Percentiles rank a stretch among this genome's conserved stretches.
phyloP scores from a whole-genome alignment of 2,329 filamentous ascomycete species.

The Bipolaris bicolor region DNA sequence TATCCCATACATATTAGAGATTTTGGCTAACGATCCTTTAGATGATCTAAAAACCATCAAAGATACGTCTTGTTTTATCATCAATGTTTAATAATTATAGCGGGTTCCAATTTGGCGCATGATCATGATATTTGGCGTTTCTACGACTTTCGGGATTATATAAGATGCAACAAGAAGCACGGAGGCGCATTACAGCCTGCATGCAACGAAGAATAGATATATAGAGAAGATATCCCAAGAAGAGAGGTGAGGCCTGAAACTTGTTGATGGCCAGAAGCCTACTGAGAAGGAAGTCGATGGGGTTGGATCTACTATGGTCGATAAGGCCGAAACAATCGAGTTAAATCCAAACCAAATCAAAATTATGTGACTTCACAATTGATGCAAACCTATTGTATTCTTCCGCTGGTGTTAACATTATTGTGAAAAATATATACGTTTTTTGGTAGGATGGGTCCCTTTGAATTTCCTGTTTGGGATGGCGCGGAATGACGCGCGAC shows the following conservation, averaged over 20 bases:
- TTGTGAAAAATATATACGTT: not conserved
- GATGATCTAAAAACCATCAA: constrained; percentile 17
- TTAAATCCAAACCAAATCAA: not conserved
- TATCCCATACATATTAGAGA: constrained; percentile 1
- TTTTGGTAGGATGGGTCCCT: constrained; percentile 8
- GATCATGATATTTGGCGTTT: constrained; percentile 8
- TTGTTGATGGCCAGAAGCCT: not conserved
- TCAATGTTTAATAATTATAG: constrained; percentile 5
- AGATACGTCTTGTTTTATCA: not conserved
- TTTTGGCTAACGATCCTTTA: constrained; percentile 1
- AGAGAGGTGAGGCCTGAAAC: not conserved
- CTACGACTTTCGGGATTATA: not conserved
- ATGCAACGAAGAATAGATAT: constrained; percentile 5
- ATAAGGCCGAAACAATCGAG: not conserved
- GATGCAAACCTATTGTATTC: no score
- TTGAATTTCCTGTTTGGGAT: constrained; percentile 25
- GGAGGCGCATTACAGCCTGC: constrained; percentile 6
- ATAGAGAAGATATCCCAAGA: not conserved
- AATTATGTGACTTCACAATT: not conserved
- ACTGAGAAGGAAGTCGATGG: not conserved
- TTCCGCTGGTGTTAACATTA: not conserved
- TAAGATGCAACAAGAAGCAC: constrained; percentile 3
- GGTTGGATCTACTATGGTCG: not conserved
- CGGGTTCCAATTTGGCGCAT: constrained; percentile 12
- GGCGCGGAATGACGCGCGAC: constrained; percentile 25